A percentile compares a stretch with the other conserved stretches of the same genome.
These are phyloP conservation scores for Bertia moriformis DNA, from an alignment of 2,329 filamentous ascomycete genomes.

Conservation along the genomic window DNA sequence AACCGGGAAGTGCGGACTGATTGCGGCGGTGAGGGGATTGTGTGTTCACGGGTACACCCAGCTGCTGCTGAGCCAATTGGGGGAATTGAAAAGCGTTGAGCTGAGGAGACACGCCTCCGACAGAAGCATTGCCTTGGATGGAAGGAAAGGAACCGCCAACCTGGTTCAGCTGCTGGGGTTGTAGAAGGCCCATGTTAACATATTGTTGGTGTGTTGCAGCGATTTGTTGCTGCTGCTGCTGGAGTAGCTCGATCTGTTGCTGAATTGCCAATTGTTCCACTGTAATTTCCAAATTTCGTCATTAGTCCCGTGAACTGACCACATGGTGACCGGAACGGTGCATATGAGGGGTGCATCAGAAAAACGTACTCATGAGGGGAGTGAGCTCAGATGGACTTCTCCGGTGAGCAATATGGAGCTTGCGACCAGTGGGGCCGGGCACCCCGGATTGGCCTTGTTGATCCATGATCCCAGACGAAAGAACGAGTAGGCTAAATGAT, in stretches of 20 bases:
- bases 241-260: constrained; percentile 92
- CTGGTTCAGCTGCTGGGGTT: neutral
- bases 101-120: constrained; percentile 50
- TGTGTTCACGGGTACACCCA: constrained; percentile 47
- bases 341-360: neutral
- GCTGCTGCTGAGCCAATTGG: constrained; percentile 37
- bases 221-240: constrained; percentile 96
- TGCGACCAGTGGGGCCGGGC: neutral
- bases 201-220: constrained; percentile 94
- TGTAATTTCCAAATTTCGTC: constrained; percentile 19
- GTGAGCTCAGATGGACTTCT: neutral
- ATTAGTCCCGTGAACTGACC: constrained; percentile 11
- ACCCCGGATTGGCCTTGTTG: neutral
- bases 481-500: too few species aligned
- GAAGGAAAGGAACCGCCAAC: constrained; percentile 9
- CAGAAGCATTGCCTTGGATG: too few species aligned
- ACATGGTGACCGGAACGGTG: too few species aligned
- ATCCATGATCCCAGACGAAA: neutral
- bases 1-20: constrained; percentile 87
- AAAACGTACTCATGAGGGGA: neutral
- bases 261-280: constrained; percentile 97
- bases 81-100: constrained; percentile 80
- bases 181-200: constrained; percentile 88
- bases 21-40: constrained; percentile 83
- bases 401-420: neutral